phyloP scores from a whole-genome alignment of 2,329 filamentous ascomycete species.

The Trichophaea hybrida region DNA sequence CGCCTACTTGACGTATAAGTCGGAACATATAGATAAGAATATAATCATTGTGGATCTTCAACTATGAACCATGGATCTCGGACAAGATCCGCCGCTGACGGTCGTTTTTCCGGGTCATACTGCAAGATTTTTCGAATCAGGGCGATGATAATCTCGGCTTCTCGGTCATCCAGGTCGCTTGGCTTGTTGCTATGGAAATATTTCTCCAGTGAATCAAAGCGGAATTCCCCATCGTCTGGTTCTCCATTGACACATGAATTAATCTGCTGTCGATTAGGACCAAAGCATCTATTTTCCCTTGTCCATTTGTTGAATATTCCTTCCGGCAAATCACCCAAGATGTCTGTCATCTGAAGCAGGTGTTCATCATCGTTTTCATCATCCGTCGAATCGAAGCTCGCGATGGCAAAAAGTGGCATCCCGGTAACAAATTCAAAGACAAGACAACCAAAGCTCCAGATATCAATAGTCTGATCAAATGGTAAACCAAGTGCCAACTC shows the following conservation, averaged over 20 bases:
- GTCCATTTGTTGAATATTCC: not conserved
- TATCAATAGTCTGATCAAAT: constrained; percentile 11
- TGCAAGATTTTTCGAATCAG: constrained; percentile 29
- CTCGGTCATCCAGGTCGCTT: constrained; percentile 24
- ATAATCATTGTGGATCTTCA: too few relatives aligned
- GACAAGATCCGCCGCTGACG: constrained; percentile 27
- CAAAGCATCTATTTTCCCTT: not conserved
- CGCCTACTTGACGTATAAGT: too few relatives aligned
- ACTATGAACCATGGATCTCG: constrained; percentile 28
- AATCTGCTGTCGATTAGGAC: not conserved
- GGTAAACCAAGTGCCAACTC: constrained; percentile 10
- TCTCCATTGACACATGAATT: not conserved
- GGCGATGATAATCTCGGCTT: constrained; percentile 25
- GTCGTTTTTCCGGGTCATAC: constrained; percentile 29
- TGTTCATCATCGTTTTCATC: not conserved
- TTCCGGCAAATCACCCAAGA: not conserved
- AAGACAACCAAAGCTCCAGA: constrained; percentile 16
- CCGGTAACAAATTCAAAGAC: not conserved
- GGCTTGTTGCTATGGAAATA: not conserved
- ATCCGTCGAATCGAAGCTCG: not conserved
- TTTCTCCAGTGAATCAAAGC: not conserved
- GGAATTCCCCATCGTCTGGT: not conserved
- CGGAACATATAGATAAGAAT: too few relatives aligned
- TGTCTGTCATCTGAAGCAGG: not conserved
- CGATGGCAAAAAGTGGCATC: not conserved